A percentile compares a stretch with the other conserved stretches of the same genome.
These are phyloP conservation scores for Xylariaceae sp. DNA, from an alignment of 2,329 filamentous ascomycete species.

Conservation along the genomic window DNA sequence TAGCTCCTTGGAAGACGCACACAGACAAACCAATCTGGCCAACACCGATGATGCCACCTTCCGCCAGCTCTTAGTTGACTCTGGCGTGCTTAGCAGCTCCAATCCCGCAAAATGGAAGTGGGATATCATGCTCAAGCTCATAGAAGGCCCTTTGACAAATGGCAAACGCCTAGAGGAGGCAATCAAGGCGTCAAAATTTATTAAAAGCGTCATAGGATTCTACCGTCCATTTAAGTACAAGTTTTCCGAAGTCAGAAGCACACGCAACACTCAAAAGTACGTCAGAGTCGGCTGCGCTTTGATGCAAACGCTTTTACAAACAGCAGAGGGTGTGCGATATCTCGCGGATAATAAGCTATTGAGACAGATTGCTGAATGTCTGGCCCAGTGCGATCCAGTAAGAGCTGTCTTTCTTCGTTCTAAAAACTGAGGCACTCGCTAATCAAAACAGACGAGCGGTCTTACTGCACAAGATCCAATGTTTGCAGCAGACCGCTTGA, in stretches of 20 bases:
- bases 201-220: slow-evolving; percentile 91
- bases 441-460: slow-evolving; percentile 54
- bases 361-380: slow-evolving; percentile 88
- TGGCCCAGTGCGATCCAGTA: slow-evolving; percentile 91
- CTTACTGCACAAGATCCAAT: slow-evolving; percentile 79
- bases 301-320: slow-evolving; percentile 81
- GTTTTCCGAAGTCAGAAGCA: slow-evolving; percentile 86
- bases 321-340: slow-evolving; percentile 77
- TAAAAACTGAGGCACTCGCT: slow-evolving; percentile 16
- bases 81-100: slow-evolving; percentile 79
- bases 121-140: slow-evolving; percentile 84
- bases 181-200: slow-evolving; percentile 90
- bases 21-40: slow-evolving; percentile 46
- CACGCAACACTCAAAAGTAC: slow-evolving; percentile 90
- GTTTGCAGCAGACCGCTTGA: slow-evolving; percentile 80
- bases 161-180: slow-evolving; percentile 91
- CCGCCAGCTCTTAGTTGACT: slow-evolving; percentile 66
- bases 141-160: slow-evolving; percentile 87
- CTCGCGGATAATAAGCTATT: slow-evolving; percentile 88
- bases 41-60: slow-evolving; percentile 60
- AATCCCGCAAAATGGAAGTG: slow-evolving; percentile 97
- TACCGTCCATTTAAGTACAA: slow-evolving; percentile 96
- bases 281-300: slow-evolving; percentile 84
- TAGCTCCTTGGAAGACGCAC: slow-evolving; percentile 52
- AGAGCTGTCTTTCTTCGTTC: slow-evolving; percentile 26